Evolutionary conservation across 2,329 filamentous ascomycete species (phyloP).

Genomic region (Scedosporium minutisporum): DNA sequence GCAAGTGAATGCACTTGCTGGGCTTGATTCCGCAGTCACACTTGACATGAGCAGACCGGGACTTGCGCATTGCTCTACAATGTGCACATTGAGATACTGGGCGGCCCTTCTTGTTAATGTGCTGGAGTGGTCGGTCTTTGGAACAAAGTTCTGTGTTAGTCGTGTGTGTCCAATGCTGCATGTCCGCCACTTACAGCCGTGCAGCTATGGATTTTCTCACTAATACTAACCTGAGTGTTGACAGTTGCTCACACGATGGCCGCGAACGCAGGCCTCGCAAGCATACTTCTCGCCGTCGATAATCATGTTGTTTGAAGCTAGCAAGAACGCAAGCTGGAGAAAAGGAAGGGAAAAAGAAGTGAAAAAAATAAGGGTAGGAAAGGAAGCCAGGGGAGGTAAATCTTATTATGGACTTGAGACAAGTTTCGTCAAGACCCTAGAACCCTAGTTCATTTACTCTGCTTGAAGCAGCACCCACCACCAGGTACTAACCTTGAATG

Average conservation of each 20-base stretch:
- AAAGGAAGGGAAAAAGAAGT: neutral
- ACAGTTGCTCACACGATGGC: constrained; percentile 97
- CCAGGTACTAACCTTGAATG: too few relatives aligned
- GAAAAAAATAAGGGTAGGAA: neutral
- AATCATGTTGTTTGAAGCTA: constrained; percentile 48
- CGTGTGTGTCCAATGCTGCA: neutral
- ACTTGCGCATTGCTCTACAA: constrained; percentile 93
- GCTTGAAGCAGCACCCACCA: too few relatives aligned
- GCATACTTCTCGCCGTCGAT: constrained; percentile 96
- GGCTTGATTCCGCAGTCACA: constrained; percentile 91
- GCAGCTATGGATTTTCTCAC: constrained; percentile 12
- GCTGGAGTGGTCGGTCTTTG: constrained; percentile 77
- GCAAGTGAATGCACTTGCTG: constrained; percentile 55
- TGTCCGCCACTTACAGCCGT: too few relatives aligned
- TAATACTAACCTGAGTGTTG: constrained; percentile 74
- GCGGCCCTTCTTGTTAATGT: constrained; percentile 95
- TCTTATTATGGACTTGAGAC: neutral
- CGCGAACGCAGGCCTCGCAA: constrained; percentile 95
- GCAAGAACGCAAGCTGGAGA: neutral
- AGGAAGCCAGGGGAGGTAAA: neutral
- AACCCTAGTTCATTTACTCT: neutral
- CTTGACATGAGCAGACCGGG: constrained; percentile 71
- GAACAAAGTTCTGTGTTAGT: neutral
- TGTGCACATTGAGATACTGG: constrained; percentile 97
- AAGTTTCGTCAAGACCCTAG: neutral